Evolutionary conservation across 2,329 filamentous ascomycete species (phyloP), one percentile per base, ranked within the genome.

Genomic region (Xylariaceae sp.): DNA sequence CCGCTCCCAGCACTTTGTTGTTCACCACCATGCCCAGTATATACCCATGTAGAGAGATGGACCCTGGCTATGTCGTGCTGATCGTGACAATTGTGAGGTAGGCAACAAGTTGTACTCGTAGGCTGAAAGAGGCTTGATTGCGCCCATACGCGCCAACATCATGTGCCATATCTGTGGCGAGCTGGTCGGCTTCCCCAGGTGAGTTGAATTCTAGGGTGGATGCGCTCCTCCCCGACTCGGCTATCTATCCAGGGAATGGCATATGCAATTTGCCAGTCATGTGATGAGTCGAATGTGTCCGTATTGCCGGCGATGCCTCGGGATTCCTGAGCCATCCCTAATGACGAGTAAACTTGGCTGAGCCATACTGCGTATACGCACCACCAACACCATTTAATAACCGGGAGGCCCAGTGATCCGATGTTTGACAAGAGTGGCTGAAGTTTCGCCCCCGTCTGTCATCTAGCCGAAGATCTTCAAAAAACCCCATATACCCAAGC

Each of bases 401-500:
- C 58, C 56, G 35, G 51, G 45, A 51, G 13, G 51, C 39, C 50
- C 34, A 23, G 39, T 30, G 34, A 48, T 52, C 60, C 51, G 37
- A 61, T 44, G 55, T 54, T 53, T 58, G 48, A 61, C 57, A 51
- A 60, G 50, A 59, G 52, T 34, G 45, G 51, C 49, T 49, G 56
- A 55, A 53, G 41, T 65, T 61, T 65, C 64, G 51, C 56, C 56
- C 45, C 30, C 53, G 55, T 30, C 56, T 51, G 18, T 49, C 59
- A 41, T 59, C 73, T 78, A 85, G 56, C 87, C 88, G 80, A 97
- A 97, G 53, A 92, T 74, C 77, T 89, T 95, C 68, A 97, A 80
- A 73, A 99, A 97, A 0, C 88, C 89, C 88, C 90, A 96, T 62
- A 99, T 86, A 5, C 92, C 92, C 51, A 91, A 76, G 23, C 92